Evolutionary conservation across 768 basidiomycete genomes (phyloP).

Genomic region (Collybia sp.): DNA sequence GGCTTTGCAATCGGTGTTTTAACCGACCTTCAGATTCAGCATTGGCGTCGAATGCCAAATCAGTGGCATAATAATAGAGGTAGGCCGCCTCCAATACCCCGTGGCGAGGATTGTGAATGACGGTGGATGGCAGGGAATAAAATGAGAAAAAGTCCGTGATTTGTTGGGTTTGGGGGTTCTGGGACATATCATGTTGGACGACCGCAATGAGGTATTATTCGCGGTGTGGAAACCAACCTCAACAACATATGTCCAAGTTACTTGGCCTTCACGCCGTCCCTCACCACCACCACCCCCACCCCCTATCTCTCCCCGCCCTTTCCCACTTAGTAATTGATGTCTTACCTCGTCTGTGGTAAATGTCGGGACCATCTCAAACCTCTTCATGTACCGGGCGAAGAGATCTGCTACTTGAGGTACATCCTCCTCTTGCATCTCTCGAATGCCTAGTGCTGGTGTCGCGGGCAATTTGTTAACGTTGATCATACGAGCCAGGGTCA

Average conservation of each 20-base stretch:
- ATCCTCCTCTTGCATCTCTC: constrained; percentile 87
- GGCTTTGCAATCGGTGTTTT: constrained; percentile 61
- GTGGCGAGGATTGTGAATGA: constrained; percentile 75
- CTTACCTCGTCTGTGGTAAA: constrained; percentile 73
- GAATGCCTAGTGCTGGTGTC: constrained; percentile 55
- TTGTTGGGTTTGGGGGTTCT: constrained; percentile 78
- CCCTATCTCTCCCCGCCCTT: constrained; percentile 41
- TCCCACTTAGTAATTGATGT: constrained; percentile 88
- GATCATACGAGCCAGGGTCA: constrained; percentile 91
- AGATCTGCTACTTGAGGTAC: constrained; percentile 66
- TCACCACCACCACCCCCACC: constrained; percentile 38
- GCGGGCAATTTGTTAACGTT: constrained; percentile 65
- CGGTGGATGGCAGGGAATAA: constrained; percentile 92
- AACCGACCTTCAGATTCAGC: constrained; percentile 59
- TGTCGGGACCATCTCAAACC: constrained; percentile 80
- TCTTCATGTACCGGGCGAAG: constrained; percentile 71
- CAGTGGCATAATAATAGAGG: constrained; percentile 91
- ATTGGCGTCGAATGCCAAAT: constrained; percentile 58
- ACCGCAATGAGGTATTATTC: neutral
- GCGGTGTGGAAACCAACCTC: constrained; percentile 52
- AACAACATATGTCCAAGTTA: constrained; percentile 94
- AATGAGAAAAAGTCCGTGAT: constrained; percentile 98
- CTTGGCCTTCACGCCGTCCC: constrained; percentile 69
- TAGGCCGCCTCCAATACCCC: constrained; percentile 87
- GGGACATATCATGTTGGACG: neutral